phyloP scores from a whole-genome alignment of 2,329 filamentous ascomycete species.

The Cladosporium velox region DNA sequence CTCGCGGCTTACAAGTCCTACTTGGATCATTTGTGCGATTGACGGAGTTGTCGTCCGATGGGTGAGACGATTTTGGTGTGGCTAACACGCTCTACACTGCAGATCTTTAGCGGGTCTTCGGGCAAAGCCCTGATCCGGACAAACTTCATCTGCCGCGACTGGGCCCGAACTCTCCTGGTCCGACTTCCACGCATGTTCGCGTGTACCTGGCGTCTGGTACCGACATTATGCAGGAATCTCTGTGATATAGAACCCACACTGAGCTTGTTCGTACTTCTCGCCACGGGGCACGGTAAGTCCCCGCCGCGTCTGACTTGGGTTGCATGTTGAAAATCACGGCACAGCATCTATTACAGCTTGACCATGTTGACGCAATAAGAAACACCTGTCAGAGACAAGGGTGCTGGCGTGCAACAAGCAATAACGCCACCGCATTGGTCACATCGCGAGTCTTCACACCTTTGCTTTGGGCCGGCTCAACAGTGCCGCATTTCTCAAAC shows the following conservation, averaged over 20 bases:
- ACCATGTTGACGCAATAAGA: not conserved
- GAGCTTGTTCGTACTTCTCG: not conserved
- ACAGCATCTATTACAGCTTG: not conserved
- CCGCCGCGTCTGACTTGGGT: not conserved
- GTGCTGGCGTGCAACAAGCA: conserved; percentile 1
- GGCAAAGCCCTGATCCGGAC: not conserved
- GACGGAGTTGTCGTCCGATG: not conserved
- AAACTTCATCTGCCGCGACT: not conserved
- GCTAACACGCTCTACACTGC: not conserved
- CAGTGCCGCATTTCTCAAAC: not conserved
- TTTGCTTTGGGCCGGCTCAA: not conserved
- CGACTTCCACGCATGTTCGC: not conserved
- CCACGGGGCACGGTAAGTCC: no score
- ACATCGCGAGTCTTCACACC: not conserved
- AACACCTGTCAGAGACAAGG: not conserved
- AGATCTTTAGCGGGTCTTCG: not conserved
- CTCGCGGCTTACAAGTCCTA: no score
- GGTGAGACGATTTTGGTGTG: not conserved
- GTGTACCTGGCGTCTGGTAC: conserved; percentile 10
- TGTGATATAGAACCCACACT: conserved; percentile 15
- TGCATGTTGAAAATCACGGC: not conserved
- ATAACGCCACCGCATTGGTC: not conserved
- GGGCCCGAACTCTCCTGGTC: not conserved
- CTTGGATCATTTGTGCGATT: not conserved
- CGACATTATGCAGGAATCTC: conserved; percentile 8